Conservation (phyloP, 2,329 filamentous ascomycete genomes). For the Epichloe uncinata region DNA sequence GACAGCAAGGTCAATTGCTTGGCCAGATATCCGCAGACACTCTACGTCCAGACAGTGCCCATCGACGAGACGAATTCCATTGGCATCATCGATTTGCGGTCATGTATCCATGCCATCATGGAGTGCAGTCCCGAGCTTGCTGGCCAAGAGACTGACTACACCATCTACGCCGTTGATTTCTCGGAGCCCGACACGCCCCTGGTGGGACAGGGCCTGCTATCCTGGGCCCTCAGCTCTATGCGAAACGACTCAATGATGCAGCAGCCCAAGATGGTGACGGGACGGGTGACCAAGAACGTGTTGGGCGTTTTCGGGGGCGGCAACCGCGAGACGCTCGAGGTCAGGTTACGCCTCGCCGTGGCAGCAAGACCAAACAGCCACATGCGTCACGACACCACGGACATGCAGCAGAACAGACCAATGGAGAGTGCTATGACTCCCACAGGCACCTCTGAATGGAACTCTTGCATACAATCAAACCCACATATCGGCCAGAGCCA, state of each 20-base stretch:
- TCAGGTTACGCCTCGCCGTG: slow-evolving; percentile 75
- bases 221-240: slow-evolving; percentile 52
- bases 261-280: slow-evolving; percentile 66
- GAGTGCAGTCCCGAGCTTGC: slow-evolving; percentile 70
- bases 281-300: slow-evolving; percentile 76
- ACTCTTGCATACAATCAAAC: slow-evolving; percentile 60
- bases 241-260: slow-evolving; percentile 29
- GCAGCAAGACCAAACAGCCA: slow-evolving; percentile 45
- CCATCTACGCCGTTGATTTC: slow-evolving; percentile 94
- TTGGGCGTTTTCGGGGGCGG: slow-evolving; percentile 75
- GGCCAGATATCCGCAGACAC: slow-evolving; percentile 66
- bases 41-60: slow-evolving; percentile 67
- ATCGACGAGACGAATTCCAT: slow-evolving; percentile 72
- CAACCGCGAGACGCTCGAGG: slow-evolving; percentile 78
- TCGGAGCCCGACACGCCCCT: slow-evolving; percentile 88
- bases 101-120: slow-evolving; percentile 71
- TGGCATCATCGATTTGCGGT: slow-evolving; percentile 75
- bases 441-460: slow-evolving; percentile 64
- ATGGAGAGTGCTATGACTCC: slow-evolving; percentile 29
- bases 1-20: slow-evolving; percentile 81
- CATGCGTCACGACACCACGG: slow-evolving; percentile 13
- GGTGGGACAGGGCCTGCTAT: slow-evolving; percentile 91
- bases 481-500: slow-evolving; percentile 32
- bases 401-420: slow-evolving; percentile 9
- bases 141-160: slow-evolving; percentile 66